Conservation (phyloP, 2,329 filamentous ascomycete genomes). For the Westerdykella aurantiaca region DNA sequence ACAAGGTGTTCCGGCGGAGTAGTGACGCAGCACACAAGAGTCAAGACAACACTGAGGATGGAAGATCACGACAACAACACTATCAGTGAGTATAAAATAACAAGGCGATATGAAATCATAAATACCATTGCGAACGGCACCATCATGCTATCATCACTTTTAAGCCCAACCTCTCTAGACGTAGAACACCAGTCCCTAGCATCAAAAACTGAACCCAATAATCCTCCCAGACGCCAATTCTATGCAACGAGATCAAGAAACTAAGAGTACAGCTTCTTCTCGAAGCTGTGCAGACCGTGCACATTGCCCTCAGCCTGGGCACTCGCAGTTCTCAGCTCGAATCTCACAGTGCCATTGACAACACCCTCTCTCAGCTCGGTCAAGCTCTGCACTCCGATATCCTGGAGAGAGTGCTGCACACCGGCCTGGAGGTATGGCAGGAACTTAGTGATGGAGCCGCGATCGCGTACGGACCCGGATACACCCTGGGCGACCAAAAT, state of each 20-base stretch:
- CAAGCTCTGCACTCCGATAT: conserved; percentile 82
- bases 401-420: conserved; percentile 95
- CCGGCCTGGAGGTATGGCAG: conserved; percentile 92
- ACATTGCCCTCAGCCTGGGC: conserved; percentile 96
- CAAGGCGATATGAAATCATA: conserved; percentile 3
- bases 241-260: conserved; percentile 8
- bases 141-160: conserved; percentile 29
- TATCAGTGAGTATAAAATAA: background rate
- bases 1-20: background rate
- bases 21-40: conserved; percentile 8
- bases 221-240: conserved; percentile 22
- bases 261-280: conserved; percentile 98
- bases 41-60: background rate
- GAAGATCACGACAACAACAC: background rate
- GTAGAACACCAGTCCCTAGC: conserved; percentile 15
- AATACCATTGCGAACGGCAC: background rate
- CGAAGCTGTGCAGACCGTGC: conserved; percentile 93
- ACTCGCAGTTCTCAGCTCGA: conserved; percentile 89
- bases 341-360: conserved; percentile 68
- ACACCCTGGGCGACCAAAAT: conserved; percentile 96
- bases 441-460: conserved; percentile 87
- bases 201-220: conserved; percentile 12
- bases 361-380: conserved; percentile 71
- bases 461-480: conserved; percentile 74
- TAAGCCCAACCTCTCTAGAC: conserved; percentile 20